These are phyloP conservation scores for Eremomyces bilateralis DNA, from an alignment of 495 filamentous ascomycete genomes.

Conservation along the genomic window DNA sequence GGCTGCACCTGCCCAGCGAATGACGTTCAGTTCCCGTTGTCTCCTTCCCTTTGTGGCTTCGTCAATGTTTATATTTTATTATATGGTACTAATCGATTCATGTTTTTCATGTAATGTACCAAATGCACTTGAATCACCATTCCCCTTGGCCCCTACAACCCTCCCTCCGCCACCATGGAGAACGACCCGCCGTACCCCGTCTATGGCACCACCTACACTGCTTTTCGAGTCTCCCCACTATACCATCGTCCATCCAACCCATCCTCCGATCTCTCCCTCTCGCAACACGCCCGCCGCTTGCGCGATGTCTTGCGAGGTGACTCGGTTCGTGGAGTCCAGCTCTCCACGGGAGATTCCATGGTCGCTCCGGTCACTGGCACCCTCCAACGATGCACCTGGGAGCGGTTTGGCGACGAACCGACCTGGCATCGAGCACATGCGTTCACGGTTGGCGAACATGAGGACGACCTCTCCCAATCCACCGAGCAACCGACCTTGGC, in stretches of 20 bases:
- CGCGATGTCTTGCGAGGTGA: conserved; percentile 14
- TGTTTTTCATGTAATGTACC: too few species aligned
- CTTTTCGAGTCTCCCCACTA: conserved; percentile 16
- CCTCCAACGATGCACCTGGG: conserved; percentile 16
- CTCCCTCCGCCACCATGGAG: too few species aligned
- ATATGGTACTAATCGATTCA: too few species aligned
- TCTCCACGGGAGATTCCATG: conserved; percentile 5
- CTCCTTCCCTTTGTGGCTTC: too few species aligned
- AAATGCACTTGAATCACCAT: too few species aligned
- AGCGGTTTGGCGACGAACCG: conserved; percentile 13
- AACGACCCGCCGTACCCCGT: conserved; percentile 10
- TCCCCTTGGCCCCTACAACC: too few species aligned
- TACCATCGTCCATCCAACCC: conserved; percentile 12
- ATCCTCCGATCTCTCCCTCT: conserved; percentile 7
- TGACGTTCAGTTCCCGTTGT: too few species aligned
- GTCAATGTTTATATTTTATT: too few species aligned
- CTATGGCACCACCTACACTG: conserved; percentile 9
- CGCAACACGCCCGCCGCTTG: conserved; percentile 12
- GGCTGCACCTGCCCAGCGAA: too few species aligned
- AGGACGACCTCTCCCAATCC: conserved; percentile 1
- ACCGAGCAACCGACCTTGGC: background rate
- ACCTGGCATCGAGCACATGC: conserved; percentile 5
- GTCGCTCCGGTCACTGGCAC: conserved; percentile 6
- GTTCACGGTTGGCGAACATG: background rate
- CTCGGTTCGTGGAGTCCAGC: conserved; percentile 14